Evolutionary conservation across 1,139 yeast species (phyloP).

Genomic region (Protomyces arabidopsidicola): DNA sequence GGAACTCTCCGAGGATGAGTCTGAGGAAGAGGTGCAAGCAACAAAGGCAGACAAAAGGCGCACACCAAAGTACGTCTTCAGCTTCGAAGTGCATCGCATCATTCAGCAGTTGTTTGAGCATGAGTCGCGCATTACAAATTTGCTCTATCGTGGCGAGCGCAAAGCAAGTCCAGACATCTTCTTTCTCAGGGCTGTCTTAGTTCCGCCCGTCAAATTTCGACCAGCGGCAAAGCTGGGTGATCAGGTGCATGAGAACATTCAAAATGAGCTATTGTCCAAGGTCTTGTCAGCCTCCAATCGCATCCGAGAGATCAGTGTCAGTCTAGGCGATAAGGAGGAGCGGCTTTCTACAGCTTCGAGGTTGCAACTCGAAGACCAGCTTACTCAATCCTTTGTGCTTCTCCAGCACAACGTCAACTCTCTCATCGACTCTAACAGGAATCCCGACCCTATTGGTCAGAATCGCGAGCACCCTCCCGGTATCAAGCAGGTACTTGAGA

Average conservation of each 20-base stretch:
- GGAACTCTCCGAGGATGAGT: conserved; percentile 35
- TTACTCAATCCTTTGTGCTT: conserved; percentile 92
- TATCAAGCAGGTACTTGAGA: conserved; percentile 93
- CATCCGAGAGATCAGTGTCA: conserved; percentile 72
- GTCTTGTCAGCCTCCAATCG: conserved; percentile 72
- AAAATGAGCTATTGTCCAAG: conserved; percentile 79
- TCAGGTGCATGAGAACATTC: conserved; percentile 89
- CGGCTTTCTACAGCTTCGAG: conserved; percentile 68
- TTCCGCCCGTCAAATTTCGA: conserved; percentile 95
- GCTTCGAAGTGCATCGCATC: conserved; percentile 20
- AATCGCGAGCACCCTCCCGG: conserved; percentile 85
- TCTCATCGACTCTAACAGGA: conserved; percentile 85
- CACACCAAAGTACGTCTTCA: conserved; percentile 12
- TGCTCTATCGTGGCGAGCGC: conserved; percentile 35
- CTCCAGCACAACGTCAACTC: conserved; percentile 94
- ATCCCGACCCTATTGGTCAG: conserved; percentile 55
- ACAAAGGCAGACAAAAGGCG: conserved; percentile 51
- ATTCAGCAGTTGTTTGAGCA: conserved; percentile 52
- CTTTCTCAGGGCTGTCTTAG: conserved; percentile 79
- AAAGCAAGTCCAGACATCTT: conserved; percentile 68
- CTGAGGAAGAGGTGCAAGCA: conserved; percentile 37
- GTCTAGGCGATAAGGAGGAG: conserved; percentile 38
- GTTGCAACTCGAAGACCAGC: conserved; percentile 58
- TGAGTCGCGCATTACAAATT: conserved; percentile 61
- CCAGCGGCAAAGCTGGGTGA: conserved; percentile 96